A percentile compares a stretch with the other conserved stretches of the same genome.
Conservation (phyloP, 2,329 filamentous ascomycete species). For the Botrytis byssoidea region DNA sequence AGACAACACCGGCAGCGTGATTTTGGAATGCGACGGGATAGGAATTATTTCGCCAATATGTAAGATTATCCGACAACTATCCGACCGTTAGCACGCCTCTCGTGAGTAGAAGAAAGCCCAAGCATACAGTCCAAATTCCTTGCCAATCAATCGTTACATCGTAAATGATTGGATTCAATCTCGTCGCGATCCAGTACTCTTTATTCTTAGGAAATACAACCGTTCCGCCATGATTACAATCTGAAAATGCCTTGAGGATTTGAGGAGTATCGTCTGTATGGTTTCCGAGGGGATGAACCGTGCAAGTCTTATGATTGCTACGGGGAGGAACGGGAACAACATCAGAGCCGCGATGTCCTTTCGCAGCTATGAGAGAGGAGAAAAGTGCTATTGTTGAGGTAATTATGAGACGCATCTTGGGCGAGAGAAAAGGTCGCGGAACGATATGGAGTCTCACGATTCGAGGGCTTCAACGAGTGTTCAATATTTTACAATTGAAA, state of each 20-base stretch:
- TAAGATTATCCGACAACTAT: constrained; percentile 50
- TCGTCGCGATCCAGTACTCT: constrained; percentile 51
- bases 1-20: constrained; percentile 52
- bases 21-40: constrained; percentile 56
- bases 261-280: constrained; percentile 51
- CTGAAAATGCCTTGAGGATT: constrained; percentile 50
- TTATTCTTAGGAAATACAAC: constrained; percentile 51
- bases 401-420: constrained; percentile 9
- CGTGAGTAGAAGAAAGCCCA: neutral
- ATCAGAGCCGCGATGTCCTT: neutral
- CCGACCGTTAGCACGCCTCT: neutral
- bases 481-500: neutral
- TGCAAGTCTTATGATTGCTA: constrained; percentile 37
- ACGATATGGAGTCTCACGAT: neutral
- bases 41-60: constrained; percentile 54
- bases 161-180: constrained; percentile 49
- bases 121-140: constrained; percentile 49
- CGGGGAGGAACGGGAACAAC: constrained; percentile 16
- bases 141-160: constrained; percentile 53
- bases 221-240: constrained; percentile 49
- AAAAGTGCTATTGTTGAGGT: neutral
- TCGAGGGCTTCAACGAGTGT: neutral
- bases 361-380: neutral
- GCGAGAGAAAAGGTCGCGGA: neutral
- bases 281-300: constrained; percentile 42